Evolutionary conservation across 371 early-diverging fungal species (phyloP).

Genomic region (Saksenaea vasiformis): DNA sequence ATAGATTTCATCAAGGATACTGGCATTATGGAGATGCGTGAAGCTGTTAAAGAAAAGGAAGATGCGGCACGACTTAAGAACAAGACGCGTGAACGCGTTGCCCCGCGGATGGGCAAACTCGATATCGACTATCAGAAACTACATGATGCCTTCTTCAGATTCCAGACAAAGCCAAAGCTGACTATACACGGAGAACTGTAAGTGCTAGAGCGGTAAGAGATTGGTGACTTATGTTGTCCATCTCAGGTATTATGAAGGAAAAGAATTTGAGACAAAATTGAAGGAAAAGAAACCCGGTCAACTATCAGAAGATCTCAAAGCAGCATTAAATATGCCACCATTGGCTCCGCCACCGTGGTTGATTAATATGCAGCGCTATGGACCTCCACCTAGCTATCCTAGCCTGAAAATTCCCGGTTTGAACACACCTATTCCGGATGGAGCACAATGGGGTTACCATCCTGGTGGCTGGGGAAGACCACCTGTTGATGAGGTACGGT

Average conservation of each 20-base stretch:
- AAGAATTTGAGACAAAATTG: slow-evolving; percentile 90
- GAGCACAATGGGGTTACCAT: slow-evolving; percentile 99
- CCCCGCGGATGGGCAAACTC: slow-evolving; percentile 95
- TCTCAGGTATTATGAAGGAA: slow-evolving; percentile 92
- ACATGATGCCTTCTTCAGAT: slow-evolving; percentile 97
- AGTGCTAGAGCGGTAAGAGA: slow-evolving; percentile 20
- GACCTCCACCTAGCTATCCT: slow-evolving; percentile 97
- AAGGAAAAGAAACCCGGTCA: slow-evolving; percentile 91
- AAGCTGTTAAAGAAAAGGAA: slow-evolving; percentile 86
- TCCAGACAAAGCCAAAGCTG: slow-evolving; percentile 87
- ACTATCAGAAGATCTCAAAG: slow-evolving; percentile 83
- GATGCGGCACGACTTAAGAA: slow-evolving; percentile 73
- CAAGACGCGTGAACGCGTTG: slow-evolving; percentile 88
- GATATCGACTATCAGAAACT: slow-evolving; percentile 96
- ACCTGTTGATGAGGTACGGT: slow-evolving; percentile 86
- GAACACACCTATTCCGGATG: slow-evolving; percentile 96
- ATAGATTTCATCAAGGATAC: slow-evolving; percentile 95
- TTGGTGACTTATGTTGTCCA: background rate
- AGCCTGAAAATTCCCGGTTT: slow-evolving; percentile 93
- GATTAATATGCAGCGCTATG: slow-evolving; percentile 98
- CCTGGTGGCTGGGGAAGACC: slow-evolving; percentile 99
- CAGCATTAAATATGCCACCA: slow-evolving; percentile 89
- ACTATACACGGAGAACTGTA: slow-evolving; percentile 89
- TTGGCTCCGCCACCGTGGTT: slow-evolving; percentile 98
- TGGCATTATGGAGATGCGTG: slow-evolving; percentile 96